Evolutionary conservation across 306 rosid species (phyloP).

Genomic region (Pyrus communis): DNA sequence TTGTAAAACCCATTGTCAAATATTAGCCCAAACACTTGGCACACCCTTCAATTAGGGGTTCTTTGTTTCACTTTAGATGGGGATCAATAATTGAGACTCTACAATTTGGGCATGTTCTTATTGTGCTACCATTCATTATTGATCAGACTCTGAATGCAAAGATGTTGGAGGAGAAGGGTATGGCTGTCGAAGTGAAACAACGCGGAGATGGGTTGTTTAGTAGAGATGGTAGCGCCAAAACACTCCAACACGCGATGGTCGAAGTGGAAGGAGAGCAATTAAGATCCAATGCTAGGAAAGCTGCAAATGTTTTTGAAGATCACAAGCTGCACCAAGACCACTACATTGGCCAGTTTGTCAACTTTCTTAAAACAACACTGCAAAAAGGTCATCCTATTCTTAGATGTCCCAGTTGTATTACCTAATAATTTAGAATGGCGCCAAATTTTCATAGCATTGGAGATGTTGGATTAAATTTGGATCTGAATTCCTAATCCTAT

Average conservation of each 20-base stretch:
- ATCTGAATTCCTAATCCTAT: no score
- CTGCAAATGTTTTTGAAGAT: slow-evolving; percentile 12
- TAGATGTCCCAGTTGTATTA: no score
- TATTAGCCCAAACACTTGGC: not conserved
- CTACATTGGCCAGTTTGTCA: slow-evolving; percentile 7
- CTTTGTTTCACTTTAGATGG: slow-evolving; percentile 43
- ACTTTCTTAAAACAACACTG: not conserved
- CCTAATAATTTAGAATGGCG: no score
- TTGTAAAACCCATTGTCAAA: no score
- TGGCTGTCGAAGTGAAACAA: slow-evolving; percentile 30
- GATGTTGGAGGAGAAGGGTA: slow-evolving; percentile 29
- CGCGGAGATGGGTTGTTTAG: slow-evolving; percentile 29
- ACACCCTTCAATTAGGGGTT: slow-evolving; percentile 37
- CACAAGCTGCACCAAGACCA: no score
- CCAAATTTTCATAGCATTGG: no score
- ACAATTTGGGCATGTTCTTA: slow-evolving; percentile 32
- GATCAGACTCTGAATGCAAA: slow-evolving; percentile 43
- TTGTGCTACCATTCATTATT: slow-evolving; percentile 24
- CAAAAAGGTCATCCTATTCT: not conserved
- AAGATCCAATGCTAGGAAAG: slow-evolving; percentile 23
- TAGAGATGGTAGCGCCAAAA: slow-evolving; percentile 22
- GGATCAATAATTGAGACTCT: slow-evolving; percentile 36
- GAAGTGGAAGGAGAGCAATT: slow-evolving; percentile 29
- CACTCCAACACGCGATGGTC: slow-evolving; percentile 21
- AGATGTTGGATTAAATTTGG: no score